phyloP scores from a whole-genome alignment of 2,329 filamentous ascomycete genomes.

The Chrysosporium keratinophilum region DNA sequence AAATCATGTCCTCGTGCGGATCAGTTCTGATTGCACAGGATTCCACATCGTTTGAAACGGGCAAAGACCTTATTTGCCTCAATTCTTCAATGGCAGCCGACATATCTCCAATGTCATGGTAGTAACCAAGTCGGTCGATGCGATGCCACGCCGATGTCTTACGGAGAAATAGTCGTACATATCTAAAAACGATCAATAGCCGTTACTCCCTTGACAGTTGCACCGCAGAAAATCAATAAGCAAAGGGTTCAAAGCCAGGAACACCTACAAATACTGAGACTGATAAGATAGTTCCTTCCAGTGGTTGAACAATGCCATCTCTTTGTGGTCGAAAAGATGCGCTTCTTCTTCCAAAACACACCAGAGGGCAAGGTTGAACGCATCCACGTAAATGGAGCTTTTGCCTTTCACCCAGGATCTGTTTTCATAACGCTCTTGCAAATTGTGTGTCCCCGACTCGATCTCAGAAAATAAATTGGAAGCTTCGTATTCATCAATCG shows the following conservation, averaged over 20 bases:
- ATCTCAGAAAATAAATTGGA: slow-evolving; percentile 48
- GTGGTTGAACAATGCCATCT: slow-evolving; percentile 62
- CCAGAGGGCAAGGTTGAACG: slow-evolving; percentile 84
- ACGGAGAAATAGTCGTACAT: slow-evolving; percentile 82
- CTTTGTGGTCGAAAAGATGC: slow-evolving; percentile 73
- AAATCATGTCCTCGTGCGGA: slow-evolving; percentile 36
- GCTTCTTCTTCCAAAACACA: slow-evolving; percentile 82
- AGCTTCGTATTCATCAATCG: slow-evolving; percentile 69
- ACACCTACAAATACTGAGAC: slow-evolving; percentile 71
- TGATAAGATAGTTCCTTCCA: slow-evolving; percentile 72
- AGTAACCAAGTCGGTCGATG: slow-evolving; percentile 63
- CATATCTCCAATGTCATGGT: slow-evolving; percentile 70
- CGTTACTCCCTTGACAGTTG: not conserved
- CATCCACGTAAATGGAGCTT: slow-evolving; percentile 92
- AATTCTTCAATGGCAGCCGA: slow-evolving; percentile 54
- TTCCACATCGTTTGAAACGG: slow-evolving; percentile 29
- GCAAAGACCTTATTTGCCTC: slow-evolving; percentile 49
- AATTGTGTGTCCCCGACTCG: slow-evolving; percentile 31
- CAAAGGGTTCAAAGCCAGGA: not conserved
- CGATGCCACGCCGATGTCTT: slow-evolving; percentile 91
- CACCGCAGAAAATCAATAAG: not conserved
- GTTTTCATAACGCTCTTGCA: slow-evolving; percentile 34
- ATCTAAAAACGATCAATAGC: slow-evolving; percentile 42
- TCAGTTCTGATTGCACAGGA: slow-evolving; percentile 41
- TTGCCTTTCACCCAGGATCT: slow-evolving; percentile 61